Evolutionary conservation across 75 land plant genomes (phyloP), one percentile per base, ranked within the genome.

Genomic region (Adiantum capillusveneris): DNA sequence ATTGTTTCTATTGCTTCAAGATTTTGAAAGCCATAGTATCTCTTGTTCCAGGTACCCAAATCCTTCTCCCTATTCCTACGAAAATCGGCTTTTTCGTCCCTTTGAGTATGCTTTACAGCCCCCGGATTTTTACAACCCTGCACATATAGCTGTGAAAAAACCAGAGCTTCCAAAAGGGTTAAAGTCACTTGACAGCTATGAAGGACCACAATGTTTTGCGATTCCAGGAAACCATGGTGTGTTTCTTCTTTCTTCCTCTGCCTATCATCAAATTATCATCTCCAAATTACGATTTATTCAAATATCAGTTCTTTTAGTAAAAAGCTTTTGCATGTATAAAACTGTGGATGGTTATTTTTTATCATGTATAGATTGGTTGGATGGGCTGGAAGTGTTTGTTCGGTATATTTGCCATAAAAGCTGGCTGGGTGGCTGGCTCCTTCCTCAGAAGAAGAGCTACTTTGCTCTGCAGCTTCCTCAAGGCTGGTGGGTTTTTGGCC

Each of bases 401-500:
- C 74, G 98, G 60, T 94, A 89, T 59, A 86, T 94, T 69, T 94
- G 98, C 50, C 96, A 89, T 46, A 85, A 90, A 60, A 94, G 87
- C 69, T 94, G 98, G 98, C 77, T 94, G 59, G 98, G 98, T 58
- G 98, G 98, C 31, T 94, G 98, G 98, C 63, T 94, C 75, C 71
- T 94, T 63, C 98, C 98, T 57, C 98, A 94, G 57, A 80, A 79
- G 74, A 94, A 84, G 74, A 94, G 98, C 65, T 94, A 94, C 73
- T 94, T 89, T 80, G 96, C 90, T n/a, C 59, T 94, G 70, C 75
- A 84, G 30, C 87, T 94, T 6, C 90, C 98, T 11, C 81, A 81
- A 58, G 78, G 90, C 29, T 94, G 98, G 98, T 94, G 98, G 98
- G 64, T 94, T 31, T 94, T 94, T 77, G 98, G 98, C 46, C 78